A percentile compares a stretch with the other conserved stretches of the same genome.
phyloP scores from a whole-genome alignment of 352 stramenopile genomes.

The Pythium myriotylum region DNA sequence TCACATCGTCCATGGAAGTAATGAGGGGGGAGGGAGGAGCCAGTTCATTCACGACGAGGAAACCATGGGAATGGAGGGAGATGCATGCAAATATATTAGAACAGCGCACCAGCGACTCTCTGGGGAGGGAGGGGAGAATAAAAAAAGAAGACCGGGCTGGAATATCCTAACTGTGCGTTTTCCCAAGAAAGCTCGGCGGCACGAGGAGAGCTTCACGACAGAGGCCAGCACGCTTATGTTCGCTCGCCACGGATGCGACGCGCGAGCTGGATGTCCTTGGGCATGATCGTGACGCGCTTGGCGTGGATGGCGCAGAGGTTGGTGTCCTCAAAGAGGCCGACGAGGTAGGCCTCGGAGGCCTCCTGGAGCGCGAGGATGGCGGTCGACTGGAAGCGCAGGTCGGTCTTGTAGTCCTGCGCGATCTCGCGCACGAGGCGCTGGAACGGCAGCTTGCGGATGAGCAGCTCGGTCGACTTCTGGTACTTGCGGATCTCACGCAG shows the following conservation, averaged over 20 bases:
- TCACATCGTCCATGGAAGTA: too few relatives aligned
- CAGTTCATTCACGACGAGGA: too few relatives aligned
- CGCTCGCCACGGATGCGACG: conserved; percentile 79
- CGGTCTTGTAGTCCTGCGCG: conserved; percentile 49
- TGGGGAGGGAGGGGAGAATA: conserved; percentile 8
- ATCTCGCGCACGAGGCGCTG: conserved; percentile 88
- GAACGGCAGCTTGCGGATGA: conserved; percentile 93
- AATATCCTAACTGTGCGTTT: conserved; percentile 1
- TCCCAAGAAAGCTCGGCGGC: conserved; percentile 11
- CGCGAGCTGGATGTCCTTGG: too few relatives aligned
- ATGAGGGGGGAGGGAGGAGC: too few relatives aligned
- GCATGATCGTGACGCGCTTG: too few relatives aligned
- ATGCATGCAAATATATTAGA: conserved; percentile 37
- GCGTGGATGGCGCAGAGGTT: too few relatives aligned
- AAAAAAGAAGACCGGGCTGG: too few relatives aligned
- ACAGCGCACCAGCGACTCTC: conserved; percentile 19
- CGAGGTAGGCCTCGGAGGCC: conserved; percentile 83
- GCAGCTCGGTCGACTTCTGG: conserved; percentile 90
- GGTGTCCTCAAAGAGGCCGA: conserved; percentile 89
- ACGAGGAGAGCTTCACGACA: too few relatives aligned
- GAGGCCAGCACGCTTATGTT: conserved; percentile 20
- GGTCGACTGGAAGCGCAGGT: conserved; percentile 58
- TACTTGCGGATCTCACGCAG: conserved; percentile 93
- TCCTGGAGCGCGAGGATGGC: conserved; percentile 78
- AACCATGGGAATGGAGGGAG: too few relatives aligned